Base-by-base conservation (phyloP, 2,329 filamentous ascomycete genomes). In the Gaeumannomyces tritici region DNA sequence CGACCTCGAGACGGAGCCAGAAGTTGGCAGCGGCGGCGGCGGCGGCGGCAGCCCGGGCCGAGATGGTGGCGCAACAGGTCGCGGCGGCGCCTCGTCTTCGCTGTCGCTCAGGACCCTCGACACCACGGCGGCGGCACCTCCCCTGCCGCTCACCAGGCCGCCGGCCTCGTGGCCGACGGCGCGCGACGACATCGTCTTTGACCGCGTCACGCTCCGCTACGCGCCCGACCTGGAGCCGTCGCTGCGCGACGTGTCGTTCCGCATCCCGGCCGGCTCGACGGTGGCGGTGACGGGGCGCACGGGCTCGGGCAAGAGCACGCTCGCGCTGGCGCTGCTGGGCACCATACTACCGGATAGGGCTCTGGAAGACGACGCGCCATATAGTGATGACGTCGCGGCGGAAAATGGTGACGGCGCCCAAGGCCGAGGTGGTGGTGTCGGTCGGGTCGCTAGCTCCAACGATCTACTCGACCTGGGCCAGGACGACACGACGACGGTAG, bases 261-360 rank as follows among this genome's bases (percentile, higher is more conserved):
- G 80, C 1, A 91, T 96, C 61, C 89, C 89, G 0, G 82, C 82
- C 3, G 82, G 83, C 1, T 77, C 82, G 11, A 85, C 82, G 0
- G 84, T 84, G 54, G 83, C 83, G 0, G 84, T 96, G 7, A 87
- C 93, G 1, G 92, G 92, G 1, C 86, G 92, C 47, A 96, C 93
- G 0, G 88, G 90, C 0, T 95, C 90, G 0, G 92, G 92, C 21
- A 97, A 97, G 75, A 93, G 89, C 31, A 96, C 92, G 0, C 76
- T 87, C 2, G 84, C 84, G 2, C 79, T 87, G 33, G 81, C 82
- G 2, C 76, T 88, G 1, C 77, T 86, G 0, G 82, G 80, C 3
- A 85, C 83, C 0, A 76, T 86, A 55, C 76, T 79, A 1, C 82
- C 84, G 12, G 73, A 75, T 62, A 51, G 63, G 4, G 67, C 67